Evolutionary conservation across 2,329 filamentous ascomycete genomes (phyloP), one percentile per base, ranked within the genome.

Genomic region (Cercospora sesami): DNA sequence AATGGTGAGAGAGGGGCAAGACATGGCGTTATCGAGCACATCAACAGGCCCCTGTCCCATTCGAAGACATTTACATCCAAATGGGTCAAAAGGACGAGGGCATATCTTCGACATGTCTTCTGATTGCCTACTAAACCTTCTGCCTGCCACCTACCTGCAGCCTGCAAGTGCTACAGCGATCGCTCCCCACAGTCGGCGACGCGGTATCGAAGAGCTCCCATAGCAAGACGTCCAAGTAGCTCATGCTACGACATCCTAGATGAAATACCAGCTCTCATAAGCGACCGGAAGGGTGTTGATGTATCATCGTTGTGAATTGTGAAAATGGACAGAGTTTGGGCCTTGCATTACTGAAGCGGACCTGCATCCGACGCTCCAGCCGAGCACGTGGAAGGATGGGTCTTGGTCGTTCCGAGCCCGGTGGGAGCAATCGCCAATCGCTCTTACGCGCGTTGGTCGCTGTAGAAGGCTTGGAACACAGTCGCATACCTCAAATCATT

Each of bases 21-120:
- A 23, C 48, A 53, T 53, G 21, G 48, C 48, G 48, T 53, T 53
- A 53, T 53, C 48, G 48, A 53, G 48, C 48, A 53, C 48, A 53
- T 53, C 48, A 28, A 53, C 48, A 26, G 12, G 48, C 48, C 48
- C 48, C 21, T 28, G 48, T 26, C 48, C 48, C 18, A 14, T 48
- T 48, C 18, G 45, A 10, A 48, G 45, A 23, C 6, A 42, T n/a
- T 48, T 18, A 23, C 8, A 12, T 23, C 42, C 42, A 23, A 48
- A 23, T 48, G 42, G 42, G 5, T 3, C 33, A 16, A 3, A 3
- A 39, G 5, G 2, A 39, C 33, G 33, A 39, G 33, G 6, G 33
- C 14, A 39, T 8, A 4, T 42, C 36, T 42, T 42, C 36, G 36
- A 42, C 36, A 42, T 42, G 36, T n/a, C 36, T 42, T 42, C 36